A percentile compares a stretch with the other conserved stretches of the same genome.
These are phyloP conservation scores for Limnanthes douglasii DNA, from an alignment of 345 rosid species.

Conservation along the genomic window DNA sequence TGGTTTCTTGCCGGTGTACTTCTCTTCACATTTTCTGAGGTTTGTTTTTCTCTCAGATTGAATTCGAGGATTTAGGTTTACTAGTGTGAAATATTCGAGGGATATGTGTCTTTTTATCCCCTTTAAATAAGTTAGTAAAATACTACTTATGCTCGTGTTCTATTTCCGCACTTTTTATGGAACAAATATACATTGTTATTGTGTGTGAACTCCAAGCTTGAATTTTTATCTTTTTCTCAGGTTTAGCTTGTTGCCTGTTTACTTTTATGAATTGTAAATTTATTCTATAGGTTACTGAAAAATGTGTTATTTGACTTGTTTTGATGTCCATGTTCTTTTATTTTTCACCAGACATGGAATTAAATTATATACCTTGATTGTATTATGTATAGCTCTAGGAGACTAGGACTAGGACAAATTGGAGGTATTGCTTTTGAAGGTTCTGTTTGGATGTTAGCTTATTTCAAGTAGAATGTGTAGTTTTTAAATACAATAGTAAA, in stretches of 20 bases:
- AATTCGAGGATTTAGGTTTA: constrained; percentile 25
- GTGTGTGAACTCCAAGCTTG: neutral
- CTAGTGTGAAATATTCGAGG: constrained; percentile 28
- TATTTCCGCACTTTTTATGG: constrained; percentile 7
- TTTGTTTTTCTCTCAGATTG: constrained; percentile 23
- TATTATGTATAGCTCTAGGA: too few species aligned
- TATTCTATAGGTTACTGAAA: too few species aligned
- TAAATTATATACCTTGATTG: too few species aligned
- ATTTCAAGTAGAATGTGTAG: too few species aligned
- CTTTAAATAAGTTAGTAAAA: constrained; percentile 24
- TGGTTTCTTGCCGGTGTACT: constrained; percentile 17
- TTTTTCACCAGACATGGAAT: too few species aligned
- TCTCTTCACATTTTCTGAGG: constrained; percentile 14
- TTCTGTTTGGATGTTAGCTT: too few species aligned
- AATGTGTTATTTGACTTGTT: too few species aligned
- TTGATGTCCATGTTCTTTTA: too few species aligned
- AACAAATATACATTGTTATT: constrained; percentile 1
- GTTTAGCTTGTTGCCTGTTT: neutral
- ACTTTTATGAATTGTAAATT: too few species aligned
- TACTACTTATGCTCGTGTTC: constrained; percentile 22
- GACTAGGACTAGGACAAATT: too few species aligned
- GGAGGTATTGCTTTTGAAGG: too few species aligned
- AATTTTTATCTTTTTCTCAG: neutral
- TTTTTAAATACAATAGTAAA: too few species aligned
- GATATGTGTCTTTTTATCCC: constrained; percentile 12